Evolutionary conservation across 495 filamentous ascomycete species (phyloP).

Genomic region (Acidomyces sp.): DNA sequence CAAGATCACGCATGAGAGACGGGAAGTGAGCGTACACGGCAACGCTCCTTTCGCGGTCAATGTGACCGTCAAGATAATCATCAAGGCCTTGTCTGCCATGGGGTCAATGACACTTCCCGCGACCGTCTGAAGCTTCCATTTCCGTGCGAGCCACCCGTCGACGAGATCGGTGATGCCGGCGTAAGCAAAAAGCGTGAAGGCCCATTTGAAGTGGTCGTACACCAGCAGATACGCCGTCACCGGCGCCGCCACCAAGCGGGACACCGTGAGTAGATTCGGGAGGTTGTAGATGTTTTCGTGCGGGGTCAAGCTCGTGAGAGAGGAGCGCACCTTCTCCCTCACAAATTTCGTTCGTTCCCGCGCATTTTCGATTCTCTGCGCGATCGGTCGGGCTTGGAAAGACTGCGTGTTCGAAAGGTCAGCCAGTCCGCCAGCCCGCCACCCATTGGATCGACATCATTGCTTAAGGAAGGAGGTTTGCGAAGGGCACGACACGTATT

Average conservation of each 20-base stretch:
- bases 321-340: slow-evolving; percentile 27
- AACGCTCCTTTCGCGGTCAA: slow-evolving; percentile 69
- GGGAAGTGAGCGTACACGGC: slow-evolving; percentile 44
- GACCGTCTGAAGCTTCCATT: slow-evolving; percentile 78
- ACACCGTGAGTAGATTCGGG: slow-evolving; percentile 83
- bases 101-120: slow-evolving; percentile 94
- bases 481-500: too few relatives aligned
- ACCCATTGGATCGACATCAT: too few relatives aligned
- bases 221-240: slow-evolving; percentile 82
- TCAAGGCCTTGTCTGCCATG: slow-evolving; percentile 90
- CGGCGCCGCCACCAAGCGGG: slow-evolving; percentile 71
- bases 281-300: slow-evolving; percentile 95
- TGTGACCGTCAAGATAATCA: slow-evolving; percentile 80
- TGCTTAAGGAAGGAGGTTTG: too few relatives aligned
- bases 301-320: slow-evolving; percentile 41
- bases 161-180: slow-evolving; percentile 83
- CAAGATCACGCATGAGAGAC: not conserved
- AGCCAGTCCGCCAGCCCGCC: too few relatives aligned
- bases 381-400: slow-evolving; percentile 1
- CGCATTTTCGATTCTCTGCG: slow-evolving; percentile 23
- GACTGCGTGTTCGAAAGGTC: too few relatives aligned
- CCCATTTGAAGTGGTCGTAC: slow-evolving; percentile 60
- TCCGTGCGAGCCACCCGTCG: slow-evolving; percentile 83
- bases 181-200: slow-evolving; percentile 77
- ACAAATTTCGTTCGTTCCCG: slow-evolving; percentile 11